Percentiles rank a stretch among this genome's conserved stretches.
Conservation (phyloP, 306 rosid species). For the Cucurbita pepo region DNA sequence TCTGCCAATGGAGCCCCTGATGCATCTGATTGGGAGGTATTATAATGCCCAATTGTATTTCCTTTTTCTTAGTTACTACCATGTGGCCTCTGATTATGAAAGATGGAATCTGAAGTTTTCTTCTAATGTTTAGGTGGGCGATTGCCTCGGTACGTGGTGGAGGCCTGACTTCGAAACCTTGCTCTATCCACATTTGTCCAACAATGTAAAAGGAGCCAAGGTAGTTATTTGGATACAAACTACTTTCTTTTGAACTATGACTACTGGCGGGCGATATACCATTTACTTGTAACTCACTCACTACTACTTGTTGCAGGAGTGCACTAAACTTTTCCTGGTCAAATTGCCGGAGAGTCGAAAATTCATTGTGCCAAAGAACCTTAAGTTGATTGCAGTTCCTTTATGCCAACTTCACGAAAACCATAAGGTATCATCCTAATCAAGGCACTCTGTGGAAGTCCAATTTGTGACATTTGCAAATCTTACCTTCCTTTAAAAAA, state of each 20-base stretch:
- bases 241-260: neutral
- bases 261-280: neutral
- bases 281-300: neutral
- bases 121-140: constrained; percentile 43
- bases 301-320: constrained; percentile 33
- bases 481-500: neutral
- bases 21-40: constrained; percentile 81
- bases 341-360: constrained; percentile 53
- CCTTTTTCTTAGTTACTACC: neutral
- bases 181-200: constrained; percentile 47
- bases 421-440: constrained; percentile 32
- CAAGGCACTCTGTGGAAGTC: neutral
- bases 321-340: constrained; percentile 67
- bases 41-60: neutral
- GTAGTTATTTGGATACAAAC: constrained; percentile 15
- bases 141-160: constrained; percentile 89
- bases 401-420: constrained; percentile 67
- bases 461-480: neutral
- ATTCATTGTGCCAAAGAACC: constrained; percentile 62
- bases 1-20: constrained; percentile 28
- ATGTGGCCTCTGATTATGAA: neutral
- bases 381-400: constrained; percentile 72
- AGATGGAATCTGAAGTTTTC: neutral
- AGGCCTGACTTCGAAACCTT: constrained; percentile 58
- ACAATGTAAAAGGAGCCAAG: constrained; percentile 44